Percentiles rank a stretch among this genome's conserved stretches.
Conservation (phyloP, 495 filamentous ascomycete species). For the Oleoguttula mirabilis region DNA sequence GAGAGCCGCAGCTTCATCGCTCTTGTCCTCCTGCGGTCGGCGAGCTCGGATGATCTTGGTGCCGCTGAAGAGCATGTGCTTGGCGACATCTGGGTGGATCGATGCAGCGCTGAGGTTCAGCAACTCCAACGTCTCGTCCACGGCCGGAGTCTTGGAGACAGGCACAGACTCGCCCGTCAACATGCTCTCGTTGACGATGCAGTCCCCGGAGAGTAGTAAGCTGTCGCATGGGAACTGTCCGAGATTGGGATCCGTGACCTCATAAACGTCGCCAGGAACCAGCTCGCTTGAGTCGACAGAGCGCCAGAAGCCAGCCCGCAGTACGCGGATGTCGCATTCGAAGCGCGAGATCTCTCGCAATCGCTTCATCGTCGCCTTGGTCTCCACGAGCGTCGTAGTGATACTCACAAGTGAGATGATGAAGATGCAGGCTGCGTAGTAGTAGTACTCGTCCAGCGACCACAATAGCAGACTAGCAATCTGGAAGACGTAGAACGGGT, state of each 20-base stretch:
- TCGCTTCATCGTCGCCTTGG: conserved; percentile 80
- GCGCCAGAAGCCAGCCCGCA: conserved; percentile 92
- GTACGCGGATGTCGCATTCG: conserved; percentile 85
- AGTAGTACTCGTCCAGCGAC: conserved; percentile 93
- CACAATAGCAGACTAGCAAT: conserved; percentile 88
- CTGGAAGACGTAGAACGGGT: conserved; percentile 98
- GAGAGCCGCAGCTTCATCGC: conserved; percentile 82
- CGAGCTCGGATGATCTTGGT: conserved; percentile 90
- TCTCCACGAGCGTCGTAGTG: conserved; percentile 77
- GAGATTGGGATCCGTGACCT: conserved; percentile 90
- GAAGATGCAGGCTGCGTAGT: conserved; percentile 94
- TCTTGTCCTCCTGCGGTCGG: conserved; percentile 69
- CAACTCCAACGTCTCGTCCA: conserved; percentile 61
- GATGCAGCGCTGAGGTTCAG: conserved; percentile 68
- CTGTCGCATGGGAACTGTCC: conserved; percentile 91
- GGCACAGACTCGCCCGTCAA: conserved; percentile 96
- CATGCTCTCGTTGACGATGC: conserved; percentile 99
- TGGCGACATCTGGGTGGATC: conserved; percentile 66
- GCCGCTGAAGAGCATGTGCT: conserved; percentile 83
- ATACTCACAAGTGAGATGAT: conserved; percentile 90
- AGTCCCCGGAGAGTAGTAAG: conserved; percentile 82
- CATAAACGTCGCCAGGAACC: conserved; percentile 93
- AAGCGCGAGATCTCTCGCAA: conserved; percentile 87
- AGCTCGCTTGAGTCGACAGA: conserved; percentile 75
- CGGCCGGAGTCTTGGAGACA: conserved; percentile 80